A percentile compares a stretch with the other conserved stretches of the same genome.
Evolutionary conservation across 768 basidiomycete genomes (phyloP).

Genomic region (Tylopilus balloui): DNA sequence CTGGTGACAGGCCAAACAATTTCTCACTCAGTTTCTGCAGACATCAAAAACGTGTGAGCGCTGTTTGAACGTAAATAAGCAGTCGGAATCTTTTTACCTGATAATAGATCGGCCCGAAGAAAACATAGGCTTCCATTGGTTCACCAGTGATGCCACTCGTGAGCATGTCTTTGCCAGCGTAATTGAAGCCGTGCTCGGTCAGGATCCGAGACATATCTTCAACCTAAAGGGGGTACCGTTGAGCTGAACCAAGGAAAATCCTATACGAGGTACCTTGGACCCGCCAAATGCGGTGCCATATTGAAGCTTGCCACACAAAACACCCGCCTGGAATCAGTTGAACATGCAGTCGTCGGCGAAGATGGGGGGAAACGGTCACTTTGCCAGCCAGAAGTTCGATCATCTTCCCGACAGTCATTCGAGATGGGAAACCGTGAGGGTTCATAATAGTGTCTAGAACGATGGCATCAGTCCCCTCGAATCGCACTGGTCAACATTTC

Average conservation of each 20-base stretch:
- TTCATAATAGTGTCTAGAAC: constrained; percentile 97
- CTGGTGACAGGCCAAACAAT: background rate
- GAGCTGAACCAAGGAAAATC: constrained; percentile 5
- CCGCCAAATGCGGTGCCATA: constrained; percentile 98
- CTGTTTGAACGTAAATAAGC: constrained; percentile 1
- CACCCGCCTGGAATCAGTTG: constrained; percentile 64
- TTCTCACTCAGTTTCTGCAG: constrained; percentile 86
- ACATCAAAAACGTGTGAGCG: constrained; percentile 1
- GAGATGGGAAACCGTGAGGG: constrained; percentile 98
- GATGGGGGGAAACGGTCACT: constrained; percentile 35
- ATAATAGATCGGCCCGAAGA: constrained; percentile 98
- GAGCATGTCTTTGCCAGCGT: constrained; percentile 98
- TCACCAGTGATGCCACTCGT: constrained; percentile 98
- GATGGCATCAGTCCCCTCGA: constrained; percentile 11
- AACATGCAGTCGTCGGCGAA: constrained; percentile 1
- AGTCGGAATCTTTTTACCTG: constrained; percentile 50
- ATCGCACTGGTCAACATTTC: constrained; percentile 13
- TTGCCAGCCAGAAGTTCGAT: constrained; percentile 96
- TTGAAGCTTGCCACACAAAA: constrained; percentile 82
- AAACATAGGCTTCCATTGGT: constrained; percentile 93
- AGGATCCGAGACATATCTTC: constrained; percentile 98
- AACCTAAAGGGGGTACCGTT: constrained; percentile 46
- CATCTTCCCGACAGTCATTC: constrained; percentile 99
- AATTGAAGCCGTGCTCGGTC: constrained; percentile 93
- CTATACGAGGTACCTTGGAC: constrained; percentile 62